Base-by-base conservation (phyloP, 1,284 basidiomycete species). In the Microstroma glucosiphilum region DNA sequence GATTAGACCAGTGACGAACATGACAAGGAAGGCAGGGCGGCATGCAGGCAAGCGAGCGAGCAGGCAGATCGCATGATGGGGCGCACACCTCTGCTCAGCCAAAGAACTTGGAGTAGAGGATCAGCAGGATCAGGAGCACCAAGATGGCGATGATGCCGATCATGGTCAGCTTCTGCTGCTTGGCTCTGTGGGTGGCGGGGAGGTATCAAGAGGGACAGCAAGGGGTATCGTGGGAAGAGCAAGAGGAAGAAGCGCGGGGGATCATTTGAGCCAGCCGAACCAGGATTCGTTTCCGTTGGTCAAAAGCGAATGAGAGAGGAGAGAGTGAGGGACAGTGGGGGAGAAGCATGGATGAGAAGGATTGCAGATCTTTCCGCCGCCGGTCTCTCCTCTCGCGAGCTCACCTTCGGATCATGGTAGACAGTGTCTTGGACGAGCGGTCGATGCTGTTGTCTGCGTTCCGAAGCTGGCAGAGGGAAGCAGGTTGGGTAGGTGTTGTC, bases 331-430 rank as follows among this genome's bases (percentile, higher is more conserved):
- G 9, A 3, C 55, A 53, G 23, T 57, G 56, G 49, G 46, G 13
- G 43, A 6, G 12, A 12, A 48, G 15, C 3, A 6, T 17, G 43
- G 17, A 48, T 48, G 17, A 48, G 43, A 48, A 48, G 43, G 43
- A 21, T 17, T 3, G 21, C 21, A n/a, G 17, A 12, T 48, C 21
- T 21, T 12, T 3, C 21, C 43, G 43, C 43, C 17, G 17, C 15
- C n/a, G n/a, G 12, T 54, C 3, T 21, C 8, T 21, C 51, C 51
- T 54, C 21, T 25, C 13, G 25, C 51, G 21, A 17, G 78, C 83
- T 75, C 71, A 86, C 85, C 83, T 83, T 72, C 82, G 82, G 60
- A 86, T 83, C 85, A 86, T 86, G 74, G 83, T 83, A 71, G 83
- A 83, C 42, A 86, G 76, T 11, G 85, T 86, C 43, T 83, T 83